These are phyloP conservation scores for Elongisporangium prolatum DNA, from an alignment of 352 stramenopile species.

Conservation along the genomic window DNA sequence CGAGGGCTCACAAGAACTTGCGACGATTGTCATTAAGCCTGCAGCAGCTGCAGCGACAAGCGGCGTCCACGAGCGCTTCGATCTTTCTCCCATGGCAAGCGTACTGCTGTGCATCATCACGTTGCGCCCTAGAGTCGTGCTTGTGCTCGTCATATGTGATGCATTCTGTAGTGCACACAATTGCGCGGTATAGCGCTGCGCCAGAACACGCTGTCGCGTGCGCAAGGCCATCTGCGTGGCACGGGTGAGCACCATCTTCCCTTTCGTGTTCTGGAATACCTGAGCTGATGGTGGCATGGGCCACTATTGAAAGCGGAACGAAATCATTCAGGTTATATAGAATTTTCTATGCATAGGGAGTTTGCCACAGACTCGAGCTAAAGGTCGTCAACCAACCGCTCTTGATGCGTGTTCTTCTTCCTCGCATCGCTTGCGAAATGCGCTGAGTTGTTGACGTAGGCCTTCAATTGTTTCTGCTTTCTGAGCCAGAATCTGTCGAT, in stretches of 20 bases:
- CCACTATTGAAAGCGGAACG: neutral
- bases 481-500: constrained; percentile 82
- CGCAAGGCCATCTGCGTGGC: neutral
- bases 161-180: neutral
- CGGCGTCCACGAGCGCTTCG: neutral
- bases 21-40: neutral
- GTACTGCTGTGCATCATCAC: neutral
- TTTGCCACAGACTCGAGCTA: no score
- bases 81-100: neutral
- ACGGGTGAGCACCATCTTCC: neutral
- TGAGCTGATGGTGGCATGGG: neutral
- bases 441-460: constrained; percentile 76
- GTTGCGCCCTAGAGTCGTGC: neutral
- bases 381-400: constrained; percentile 21
- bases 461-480: constrained; percentile 89
- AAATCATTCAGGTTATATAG: no score
- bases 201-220: neutral
- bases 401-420: constrained; percentile 76
- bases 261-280: neutral
- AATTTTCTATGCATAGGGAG: neutral
- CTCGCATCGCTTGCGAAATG: constrained; percentile 77
- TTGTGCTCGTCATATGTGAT: neutral
- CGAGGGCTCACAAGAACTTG: constrained; percentile 1
- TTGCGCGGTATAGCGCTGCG: neutral
- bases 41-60: constrained; percentile 13